Evolutionary conservation across 805 yeast species (phyloP).

Genomic region (Candida maesae): DNA sequence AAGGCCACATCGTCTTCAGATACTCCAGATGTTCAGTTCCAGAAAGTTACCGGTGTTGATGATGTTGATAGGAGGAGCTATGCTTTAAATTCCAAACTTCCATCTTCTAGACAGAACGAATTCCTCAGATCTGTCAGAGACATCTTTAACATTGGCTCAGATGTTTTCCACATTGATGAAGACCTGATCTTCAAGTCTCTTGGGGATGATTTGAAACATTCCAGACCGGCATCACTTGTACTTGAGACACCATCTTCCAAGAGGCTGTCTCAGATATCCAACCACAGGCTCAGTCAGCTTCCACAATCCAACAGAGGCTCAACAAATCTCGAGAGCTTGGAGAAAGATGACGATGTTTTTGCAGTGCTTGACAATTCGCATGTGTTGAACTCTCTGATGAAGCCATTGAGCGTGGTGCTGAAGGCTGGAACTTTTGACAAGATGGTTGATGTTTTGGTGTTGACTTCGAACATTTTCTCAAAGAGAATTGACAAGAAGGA

Average conservation of each 20-base stretch:
- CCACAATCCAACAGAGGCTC: constrained; percentile 11
- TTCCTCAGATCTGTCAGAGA: constrained; percentile 57
- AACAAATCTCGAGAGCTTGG: constrained; percentile 1
- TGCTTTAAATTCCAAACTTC: constrained; percentile 20
- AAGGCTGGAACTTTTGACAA: constrained; percentile 73
- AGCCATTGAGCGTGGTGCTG: constrained; percentile 42
- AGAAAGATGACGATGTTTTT: constrained; percentile 30
- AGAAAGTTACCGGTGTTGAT: constrained; percentile 41
- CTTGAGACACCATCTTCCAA: constrained; percentile 43
- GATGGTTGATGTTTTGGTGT: constrained; percentile 73
- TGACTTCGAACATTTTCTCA: constrained; percentile 60
- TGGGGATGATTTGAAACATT: constrained; percentile 27
- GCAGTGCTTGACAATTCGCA: constrained; percentile 29
- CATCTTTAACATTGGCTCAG: constrained; percentile 57
- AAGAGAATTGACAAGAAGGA: constrained; percentile 40
- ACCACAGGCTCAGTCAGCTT: constrained; percentile 20
- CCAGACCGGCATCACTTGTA: constrained; percentile 44
- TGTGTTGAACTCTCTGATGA: constrained; percentile 25
- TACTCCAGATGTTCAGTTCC: constrained; percentile 6
- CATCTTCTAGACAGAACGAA: constrained; percentile 40
- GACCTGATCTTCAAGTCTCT: constrained; percentile 59
- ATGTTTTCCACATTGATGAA: constrained; percentile 50
- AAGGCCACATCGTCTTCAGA: constrained; percentile 1
- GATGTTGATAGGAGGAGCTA: constrained; percentile 38
- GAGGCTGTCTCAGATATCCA: constrained; percentile 37